These are phyloP conservation scores for Grifola frondosa DNA, from an alignment of 1,284 basidiomycete species.

Conservation along the genomic window DNA sequence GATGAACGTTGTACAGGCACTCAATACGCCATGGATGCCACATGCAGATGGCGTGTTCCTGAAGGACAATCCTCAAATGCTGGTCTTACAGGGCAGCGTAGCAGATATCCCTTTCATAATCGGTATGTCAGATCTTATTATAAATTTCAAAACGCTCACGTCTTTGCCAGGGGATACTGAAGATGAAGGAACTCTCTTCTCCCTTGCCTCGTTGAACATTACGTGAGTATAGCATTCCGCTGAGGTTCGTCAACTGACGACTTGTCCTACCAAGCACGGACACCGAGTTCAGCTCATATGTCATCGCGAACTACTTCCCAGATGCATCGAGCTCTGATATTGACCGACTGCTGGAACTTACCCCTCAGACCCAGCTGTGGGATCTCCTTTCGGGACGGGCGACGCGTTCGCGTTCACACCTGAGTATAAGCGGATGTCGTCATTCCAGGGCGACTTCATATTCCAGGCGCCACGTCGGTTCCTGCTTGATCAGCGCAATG, in stretches of 20 bases:
- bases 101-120: constrained; percentile 30
- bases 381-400: constrained; percentile 53
- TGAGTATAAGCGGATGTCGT: constrained; percentile 50
- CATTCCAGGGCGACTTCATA: constrained; percentile 46
- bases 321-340: constrained; percentile 11
- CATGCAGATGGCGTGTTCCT: constrained; percentile 40
- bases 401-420: constrained; percentile 43
- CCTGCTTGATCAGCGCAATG: constrained; percentile 33
- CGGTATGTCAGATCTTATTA: constrained; percentile 12
- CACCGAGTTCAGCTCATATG: constrained; percentile 11
- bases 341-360: constrained; percentile 23
- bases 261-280: constrained; percentile 9
- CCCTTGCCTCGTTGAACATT: constrained; percentile 20
- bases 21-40: constrained; percentile 34
- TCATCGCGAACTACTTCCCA: constrained; percentile 19
- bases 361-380: constrained; percentile 40
- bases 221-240: constrained; percentile 12
- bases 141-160: neutral
- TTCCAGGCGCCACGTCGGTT: constrained; percentile 47
- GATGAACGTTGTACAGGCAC: neutral
- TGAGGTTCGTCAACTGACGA: neutral
- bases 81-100: constrained; percentile 16
- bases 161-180: constrained; percentile 28
- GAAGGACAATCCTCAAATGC: constrained; percentile 19
- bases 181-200: constrained; percentile 36